A percentile compares a stretch with the other conserved stretches of the same genome.
Evolutionary conservation across 805 yeast genomes (phyloP).

Genomic region (Tetrapisispora iriomotensis): DNA sequence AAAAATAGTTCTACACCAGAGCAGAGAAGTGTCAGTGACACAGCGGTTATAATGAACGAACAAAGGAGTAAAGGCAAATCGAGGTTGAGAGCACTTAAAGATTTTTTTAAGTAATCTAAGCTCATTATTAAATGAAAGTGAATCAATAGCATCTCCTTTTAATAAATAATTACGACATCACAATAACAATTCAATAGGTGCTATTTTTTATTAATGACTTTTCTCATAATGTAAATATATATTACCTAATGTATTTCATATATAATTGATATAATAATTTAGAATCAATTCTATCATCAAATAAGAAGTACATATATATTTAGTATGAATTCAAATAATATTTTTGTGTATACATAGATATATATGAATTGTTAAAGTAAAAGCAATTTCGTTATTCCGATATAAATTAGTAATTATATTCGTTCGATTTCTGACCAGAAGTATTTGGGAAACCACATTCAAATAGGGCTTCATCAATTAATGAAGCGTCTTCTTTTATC

Average conservation of each 20-base stretch:
- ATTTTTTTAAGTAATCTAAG: slow-evolving; percentile 1
- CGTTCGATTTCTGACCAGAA: slow-evolving; percentile 43
- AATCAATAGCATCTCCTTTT: neutral
- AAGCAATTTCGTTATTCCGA: neutral
- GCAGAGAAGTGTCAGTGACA: slow-evolving; percentile 19
- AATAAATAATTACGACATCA: neutral
- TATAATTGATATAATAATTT: too few species aligned
- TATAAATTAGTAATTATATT: slow-evolving; percentile 44
- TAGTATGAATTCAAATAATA: too few species aligned
- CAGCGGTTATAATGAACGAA: slow-evolving; percentile 12
- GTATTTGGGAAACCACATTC: slow-evolving; percentile 60
- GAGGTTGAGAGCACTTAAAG: slow-evolving; percentile 11
- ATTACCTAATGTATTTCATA: too few species aligned
- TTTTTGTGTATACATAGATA: neutral
- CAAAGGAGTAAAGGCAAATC: slow-evolving; percentile 15
- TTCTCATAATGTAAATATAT: too few species aligned
- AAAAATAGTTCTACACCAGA: slow-evolving; percentile 5
- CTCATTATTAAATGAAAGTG: neutral
- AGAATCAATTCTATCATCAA: too few species aligned
- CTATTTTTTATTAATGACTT: neutral
- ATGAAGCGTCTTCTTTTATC: slow-evolving; percentile 37
- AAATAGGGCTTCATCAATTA: slow-evolving; percentile 39
- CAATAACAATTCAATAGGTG: neutral
- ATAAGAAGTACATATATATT: too few species aligned
- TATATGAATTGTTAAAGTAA: neutral